Evolutionary conservation across 192 early-diverging fungal species (phyloP).

Genomic region (Entomortierella chlamydospora): DNA sequence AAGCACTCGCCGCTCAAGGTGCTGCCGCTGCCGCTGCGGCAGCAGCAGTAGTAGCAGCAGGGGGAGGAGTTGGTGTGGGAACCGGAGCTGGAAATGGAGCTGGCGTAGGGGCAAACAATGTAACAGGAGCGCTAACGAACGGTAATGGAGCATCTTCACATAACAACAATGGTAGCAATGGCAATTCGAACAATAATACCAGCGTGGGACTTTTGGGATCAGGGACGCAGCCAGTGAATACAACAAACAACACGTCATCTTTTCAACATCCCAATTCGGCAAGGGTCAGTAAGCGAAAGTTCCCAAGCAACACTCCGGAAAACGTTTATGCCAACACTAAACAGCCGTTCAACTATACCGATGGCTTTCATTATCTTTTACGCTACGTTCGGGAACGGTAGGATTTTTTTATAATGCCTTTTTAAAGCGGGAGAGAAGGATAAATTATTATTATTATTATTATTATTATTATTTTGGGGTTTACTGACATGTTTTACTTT

Average conservation of each 20-base stretch:
- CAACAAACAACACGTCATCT: constrained; percentile 10
- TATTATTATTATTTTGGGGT: constrained; percentile 69
- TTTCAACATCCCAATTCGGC: constrained; percentile 31
- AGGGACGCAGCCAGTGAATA: constrained; percentile 6
- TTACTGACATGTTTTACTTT: no score
- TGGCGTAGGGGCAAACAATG: background rate
- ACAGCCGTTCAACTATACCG: constrained; percentile 90
- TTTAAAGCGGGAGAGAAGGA: constrained; percentile 78
- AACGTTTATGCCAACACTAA: constrained; percentile 85
- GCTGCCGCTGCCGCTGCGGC: constrained; percentile 7
- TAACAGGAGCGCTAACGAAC: constrained; percentile 13
- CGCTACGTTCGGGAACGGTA: constrained; percentile 81
- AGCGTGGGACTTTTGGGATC: background rate
- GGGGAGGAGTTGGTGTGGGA: constrained; percentile 1
- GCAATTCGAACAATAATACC: background rate
- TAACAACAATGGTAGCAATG: constrained; percentile 10
- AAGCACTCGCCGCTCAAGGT: constrained; percentile 23
- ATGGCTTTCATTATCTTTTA: constrained; percentile 94
- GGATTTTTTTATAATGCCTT: constrained; percentile 48
- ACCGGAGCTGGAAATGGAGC: constrained; percentile 3
- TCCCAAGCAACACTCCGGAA: constrained; percentile 60
- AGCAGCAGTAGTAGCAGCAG: constrained; percentile 6
- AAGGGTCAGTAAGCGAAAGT: constrained; percentile 55
- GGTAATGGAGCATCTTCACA: constrained; percentile 5
- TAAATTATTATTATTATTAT: constrained; percentile 87